Base-by-base conservation (phyloP, 2,329 filamentous ascomycete species). In the Escovopsis sp. region DNA sequence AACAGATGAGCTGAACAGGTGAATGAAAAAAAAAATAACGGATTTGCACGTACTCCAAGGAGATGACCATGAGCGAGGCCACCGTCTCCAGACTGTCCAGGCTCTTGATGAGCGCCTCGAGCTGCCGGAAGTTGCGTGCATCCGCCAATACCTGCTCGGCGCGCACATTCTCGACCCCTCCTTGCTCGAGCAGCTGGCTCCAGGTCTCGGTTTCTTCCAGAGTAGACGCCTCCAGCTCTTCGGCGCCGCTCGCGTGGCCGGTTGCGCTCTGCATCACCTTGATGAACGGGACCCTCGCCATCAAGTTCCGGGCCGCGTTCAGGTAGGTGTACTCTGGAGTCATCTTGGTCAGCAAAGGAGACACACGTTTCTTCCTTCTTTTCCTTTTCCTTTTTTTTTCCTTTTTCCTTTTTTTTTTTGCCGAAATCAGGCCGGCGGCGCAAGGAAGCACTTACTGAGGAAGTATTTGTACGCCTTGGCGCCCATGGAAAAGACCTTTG, bases 381-480 rank as follows among this genome's bases (percentile, higher is more conserved):
- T 18, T 7, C 26, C 30, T 8, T n/a, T 28, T 33, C 7, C 11
- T 10, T 33, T 2, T 33, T 23, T 33, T n/a, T 12, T 36, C n/a
- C n/a, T n/a, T n/a, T n/a, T n/a, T n/a, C n/a, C n/a, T n/a, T n/a
- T n/a, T n/a, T n/a, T n/a, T n/a, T n/a, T n/a, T n/a, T n/a, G n/a
- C n/a, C n/a, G n/a, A n/a, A n/a, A n/a, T n/a, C n/a, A n/a, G n/a
- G n/a, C n/a, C n/a, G n/a, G n/a, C n/a, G n/a, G n/a, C n/a, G n/a
- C n/a, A n/a, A n/a, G 7, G 1, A 2, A 28, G 10, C 33, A 73
- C 85, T 69, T 75, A 93, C 86, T 73, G 38, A 94, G 70, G 55
- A 95, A 87, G 47, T 80, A 79, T 55, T 83, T 83, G 63, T 94
- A 85, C n/a, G 88, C 73, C 51, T 77, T 72, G 28, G 75, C 74